These are phyloP conservation scores for Colletotrichum tamarilloi DNA, from an alignment of 2,329 filamentous ascomycete genomes.

Conservation along the genomic window DNA sequence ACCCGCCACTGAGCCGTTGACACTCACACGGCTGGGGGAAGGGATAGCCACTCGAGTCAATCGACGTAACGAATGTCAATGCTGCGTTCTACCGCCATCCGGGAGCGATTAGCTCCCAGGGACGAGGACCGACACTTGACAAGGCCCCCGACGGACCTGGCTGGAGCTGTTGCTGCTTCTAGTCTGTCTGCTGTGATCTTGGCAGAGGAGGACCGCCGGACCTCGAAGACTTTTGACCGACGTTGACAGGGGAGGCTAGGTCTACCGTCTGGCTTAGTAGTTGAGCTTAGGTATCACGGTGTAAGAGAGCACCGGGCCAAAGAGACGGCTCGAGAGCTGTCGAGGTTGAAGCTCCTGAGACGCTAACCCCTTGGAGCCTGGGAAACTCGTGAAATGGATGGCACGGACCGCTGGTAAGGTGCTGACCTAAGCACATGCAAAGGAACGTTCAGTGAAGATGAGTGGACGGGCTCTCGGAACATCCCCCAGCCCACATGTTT, in stretches of 20 bases:
- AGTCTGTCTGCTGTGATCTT: not conserved
- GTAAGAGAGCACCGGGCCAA: not conserved
- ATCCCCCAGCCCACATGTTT: not conserved
- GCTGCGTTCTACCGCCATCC: conserved; percentile 8
- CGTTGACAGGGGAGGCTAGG: conserved; percentile 6
- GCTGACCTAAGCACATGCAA: too few relatives aligned
- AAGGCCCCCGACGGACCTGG: not conserved
- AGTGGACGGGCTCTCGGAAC: conserved; percentile 1
- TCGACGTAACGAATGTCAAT: not conserved
- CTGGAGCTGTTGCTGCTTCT: conserved; percentile 4
- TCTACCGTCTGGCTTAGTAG: too few relatives aligned
- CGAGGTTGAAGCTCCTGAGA: conserved; percentile 11
- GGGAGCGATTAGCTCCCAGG: conserved; percentile 13
- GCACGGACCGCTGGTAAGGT: conserved; percentile 14
- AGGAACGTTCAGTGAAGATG: not conserved
- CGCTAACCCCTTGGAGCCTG: conserved; percentile 11
- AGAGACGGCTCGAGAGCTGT: not conserved
- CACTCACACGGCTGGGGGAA: not conserved
- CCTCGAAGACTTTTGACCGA: conserved; percentile 16
- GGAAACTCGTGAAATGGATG: not conserved
- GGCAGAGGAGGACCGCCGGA: not conserved
- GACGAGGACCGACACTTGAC: conserved; percentile 12
- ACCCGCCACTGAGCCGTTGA: not conserved
- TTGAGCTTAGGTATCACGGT: too few relatives aligned
- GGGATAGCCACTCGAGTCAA: not conserved